phyloP scores from a whole-genome alignment of 108 stramenopile species.

The Cyclotella kingstonii region DNA sequence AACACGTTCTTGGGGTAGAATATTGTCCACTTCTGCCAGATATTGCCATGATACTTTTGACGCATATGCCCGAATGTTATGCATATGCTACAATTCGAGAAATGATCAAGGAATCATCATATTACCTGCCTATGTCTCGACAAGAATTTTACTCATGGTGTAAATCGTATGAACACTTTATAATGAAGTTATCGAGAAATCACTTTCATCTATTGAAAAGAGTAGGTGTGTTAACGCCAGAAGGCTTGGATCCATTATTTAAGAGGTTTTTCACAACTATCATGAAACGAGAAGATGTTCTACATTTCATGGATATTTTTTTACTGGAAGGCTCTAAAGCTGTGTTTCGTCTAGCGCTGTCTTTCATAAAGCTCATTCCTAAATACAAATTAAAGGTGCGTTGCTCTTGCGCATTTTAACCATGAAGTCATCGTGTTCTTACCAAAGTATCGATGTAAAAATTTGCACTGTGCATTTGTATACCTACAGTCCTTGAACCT shows the following conservation, averaged over 20 bases:
- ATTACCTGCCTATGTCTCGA: slow-evolving; percentile 56
- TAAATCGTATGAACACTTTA: slow-evolving; percentile 61
- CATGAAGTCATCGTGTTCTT: slow-evolving; percentile 43
- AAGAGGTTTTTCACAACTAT: slow-evolving; percentile 63
- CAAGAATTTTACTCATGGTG: slow-evolving; percentile 63
- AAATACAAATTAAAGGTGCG: slow-evolving; percentile 35
- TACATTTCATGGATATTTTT: slow-evolving; percentile 80
- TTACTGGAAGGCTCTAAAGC: slow-evolving; percentile 77
- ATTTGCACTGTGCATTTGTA: not conserved
- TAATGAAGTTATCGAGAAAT: slow-evolving; percentile 54
- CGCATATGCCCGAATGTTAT: slow-evolving; percentile 71
- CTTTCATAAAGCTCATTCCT: slow-evolving; percentile 56
- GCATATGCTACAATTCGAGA: slow-evolving; percentile 73
- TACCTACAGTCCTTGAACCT: slow-evolving; percentile 11
- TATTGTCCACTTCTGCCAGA: slow-evolving; percentile 66
- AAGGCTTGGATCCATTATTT: slow-evolving; percentile 64
- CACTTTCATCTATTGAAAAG: slow-evolving; percentile 52
- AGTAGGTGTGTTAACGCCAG: slow-evolving; percentile 47
- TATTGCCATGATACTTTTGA: slow-evolving; percentile 39
- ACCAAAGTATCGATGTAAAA: no score
- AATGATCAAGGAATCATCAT: slow-evolving; percentile 59
- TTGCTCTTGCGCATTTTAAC: slow-evolving; percentile 10
- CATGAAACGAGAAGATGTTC: slow-evolving; percentile 49
- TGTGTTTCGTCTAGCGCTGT: slow-evolving; percentile 73
- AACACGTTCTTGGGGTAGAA: slow-evolving; percentile 65